Conservation (phyloP, 371 early-diverging fungal species). For the Smittium culicis region DNA sequence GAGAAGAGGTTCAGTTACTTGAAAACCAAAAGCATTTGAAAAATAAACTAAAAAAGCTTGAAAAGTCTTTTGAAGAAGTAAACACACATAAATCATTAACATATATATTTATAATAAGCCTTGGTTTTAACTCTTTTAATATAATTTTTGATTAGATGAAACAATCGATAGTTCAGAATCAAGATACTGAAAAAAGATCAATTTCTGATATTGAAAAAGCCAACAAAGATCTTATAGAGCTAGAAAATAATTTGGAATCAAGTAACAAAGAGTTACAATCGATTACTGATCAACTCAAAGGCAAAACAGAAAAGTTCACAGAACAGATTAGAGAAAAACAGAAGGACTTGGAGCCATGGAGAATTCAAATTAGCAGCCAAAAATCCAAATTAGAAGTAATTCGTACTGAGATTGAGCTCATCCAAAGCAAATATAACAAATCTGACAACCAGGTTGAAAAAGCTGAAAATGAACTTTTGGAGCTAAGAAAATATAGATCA, state of each 20-base stretch:
- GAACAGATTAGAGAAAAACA: slow-evolving; percentile 60
- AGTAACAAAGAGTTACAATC: slow-evolving; percentile 61
- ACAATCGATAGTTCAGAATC: not conserved
- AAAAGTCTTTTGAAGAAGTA: slow-evolving; percentile 41
- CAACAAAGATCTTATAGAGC: slow-evolving; percentile 39
- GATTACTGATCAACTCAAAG: slow-evolving; percentile 64
- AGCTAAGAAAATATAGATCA: slow-evolving; percentile 27
- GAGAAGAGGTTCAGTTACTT: slow-evolving; percentile 57
- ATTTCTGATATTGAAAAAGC: slow-evolving; percentile 39
- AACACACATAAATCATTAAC: no score
- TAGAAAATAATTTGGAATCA: slow-evolving; percentile 43
- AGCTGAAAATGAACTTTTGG: slow-evolving; percentile 43
- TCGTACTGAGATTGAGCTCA: slow-evolving; percentile 55
- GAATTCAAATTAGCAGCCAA: slow-evolving; percentile 53
- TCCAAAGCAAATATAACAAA: slow-evolving; percentile 43
- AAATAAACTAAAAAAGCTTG: slow-evolving; percentile 53
- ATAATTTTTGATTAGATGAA: not conserved
- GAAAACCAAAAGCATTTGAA: slow-evolving; percentile 65
- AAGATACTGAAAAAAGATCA: slow-evolving; percentile 16
- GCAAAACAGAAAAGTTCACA: slow-evolving; percentile 59
- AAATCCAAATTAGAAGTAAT: slow-evolving; percentile 61
- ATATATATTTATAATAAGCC: no score
- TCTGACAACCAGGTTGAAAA: slow-evolving; percentile 41
- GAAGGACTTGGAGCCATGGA: slow-evolving; percentile 69
- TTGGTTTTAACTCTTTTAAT: no score